phyloP scores from a whole-genome alignment of 495 filamentous ascomycete species.

The Hyaloscypha bicolor region DNA sequence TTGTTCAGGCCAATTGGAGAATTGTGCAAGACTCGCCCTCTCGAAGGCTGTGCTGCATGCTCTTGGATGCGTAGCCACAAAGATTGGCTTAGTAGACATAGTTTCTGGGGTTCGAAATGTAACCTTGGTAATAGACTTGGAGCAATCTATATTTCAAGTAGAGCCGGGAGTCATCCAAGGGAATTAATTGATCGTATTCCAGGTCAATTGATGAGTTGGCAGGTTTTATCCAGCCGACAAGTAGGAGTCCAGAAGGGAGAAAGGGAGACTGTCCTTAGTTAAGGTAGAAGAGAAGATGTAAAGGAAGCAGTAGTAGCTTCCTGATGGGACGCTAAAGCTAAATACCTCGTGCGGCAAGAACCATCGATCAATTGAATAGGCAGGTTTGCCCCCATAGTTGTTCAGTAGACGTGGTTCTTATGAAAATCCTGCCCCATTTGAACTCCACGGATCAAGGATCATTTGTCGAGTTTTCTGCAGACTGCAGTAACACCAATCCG shows the following conservation, averaged over 20 bases:
- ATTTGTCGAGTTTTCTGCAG: slow-evolving; percentile 6
- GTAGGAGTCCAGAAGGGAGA: background rate
- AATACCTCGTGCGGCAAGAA: background rate
- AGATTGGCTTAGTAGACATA: slow-evolving; percentile 83
- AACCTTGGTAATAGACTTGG: background rate
- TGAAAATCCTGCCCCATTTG: background rate
- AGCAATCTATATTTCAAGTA: slow-evolving; percentile 15
- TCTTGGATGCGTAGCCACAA: slow-evolving; percentile 89
- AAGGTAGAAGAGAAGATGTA: background rate
- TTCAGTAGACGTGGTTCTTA: background rate
- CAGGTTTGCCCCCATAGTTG: too few relatives aligned
- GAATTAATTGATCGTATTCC: slow-evolving; percentile 12
- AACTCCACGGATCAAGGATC: background rate
- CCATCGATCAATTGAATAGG: background rate
- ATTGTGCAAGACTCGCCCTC: slow-evolving; percentile 58
- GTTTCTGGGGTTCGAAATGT: slow-evolving; percentile 18
- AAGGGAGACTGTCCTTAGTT: too few relatives aligned
- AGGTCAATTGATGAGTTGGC: slow-evolving; percentile 3
- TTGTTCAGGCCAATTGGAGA: background rate
- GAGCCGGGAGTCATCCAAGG: background rate
- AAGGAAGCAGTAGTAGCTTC: background rate
- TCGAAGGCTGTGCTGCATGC: slow-evolving; percentile 97
- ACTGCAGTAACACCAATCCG: slow-evolving; percentile 10
- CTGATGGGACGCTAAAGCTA: background rate
- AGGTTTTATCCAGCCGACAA: slow-evolving; percentile 2